Evolutionary conservation across 2,329 filamentous ascomycete genomes (phyloP), one percentile per base, ranked within the genome.

Genomic region (Corinectria fuckeliana): DNA sequence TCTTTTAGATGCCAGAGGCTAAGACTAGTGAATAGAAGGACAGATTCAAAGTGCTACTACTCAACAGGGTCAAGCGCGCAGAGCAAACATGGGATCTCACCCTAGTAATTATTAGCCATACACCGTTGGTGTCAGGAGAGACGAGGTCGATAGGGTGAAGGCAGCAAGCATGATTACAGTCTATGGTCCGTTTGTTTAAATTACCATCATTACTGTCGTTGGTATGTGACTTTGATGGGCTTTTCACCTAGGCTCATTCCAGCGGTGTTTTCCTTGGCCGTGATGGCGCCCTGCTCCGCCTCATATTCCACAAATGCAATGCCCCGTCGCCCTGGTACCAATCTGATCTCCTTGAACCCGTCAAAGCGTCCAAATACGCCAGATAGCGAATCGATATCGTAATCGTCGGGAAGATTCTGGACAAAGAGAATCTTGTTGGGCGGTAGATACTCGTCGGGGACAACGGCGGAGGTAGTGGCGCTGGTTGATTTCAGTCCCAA

Each of bases 231-330:
- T 80, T 95, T 96, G 76, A 99, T 92, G 7, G 87, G 82, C 78
- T 92, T 91, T 66, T 85, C 85, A 44, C 88, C 87, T 68, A 99
- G 80, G 21, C 86, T 82, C 87, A 95, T 93, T 20, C 92, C 92
- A 11, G 91, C 90, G 28, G 92, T 96, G 64, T 90, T 92, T 82
- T 98, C 94, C 83, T 97, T 98, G 16, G 95, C 95, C 54, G 88
- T 89, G 70, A 97, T 97, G 25, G 95, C 93, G 39, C 92, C 93
- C 47, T 89, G 85, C 79, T 98, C 93, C 66, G 87, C 88, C 71
- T 97, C 92, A 79, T 98, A 99, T 77, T 99, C 95, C 60, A 97
- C 92, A 76, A 99, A 99, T 1, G 93, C 95, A 75, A 99, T 93
- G 3, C 92, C 92, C 64, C 87, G 89, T 50, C 94, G 84, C 26